These are phyloP conservation scores for Lasiosphaeris hirsuta DNA, from an alignment of 495 filamentous ascomycete genomes.

Conservation along the genomic window DNA sequence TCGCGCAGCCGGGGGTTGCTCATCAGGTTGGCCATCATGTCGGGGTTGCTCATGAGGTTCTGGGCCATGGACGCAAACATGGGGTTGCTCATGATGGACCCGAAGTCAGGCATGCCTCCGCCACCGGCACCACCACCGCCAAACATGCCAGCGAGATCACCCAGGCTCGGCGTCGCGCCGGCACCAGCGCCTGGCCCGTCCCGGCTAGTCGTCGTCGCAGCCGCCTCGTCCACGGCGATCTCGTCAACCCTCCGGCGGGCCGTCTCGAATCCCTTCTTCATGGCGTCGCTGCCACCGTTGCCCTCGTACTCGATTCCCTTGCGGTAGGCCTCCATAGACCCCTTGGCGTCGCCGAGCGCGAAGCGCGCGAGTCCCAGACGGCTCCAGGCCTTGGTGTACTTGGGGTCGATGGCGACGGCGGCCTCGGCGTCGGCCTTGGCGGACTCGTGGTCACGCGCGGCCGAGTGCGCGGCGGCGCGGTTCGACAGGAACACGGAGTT, in stretches of 20 bases:
- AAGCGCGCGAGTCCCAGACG: constrained; percentile 86
- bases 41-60: constrained; percentile 93
- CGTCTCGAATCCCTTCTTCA: constrained; percentile 94
- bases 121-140: constrained; percentile 53
- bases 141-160: constrained; percentile 68
- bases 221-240: constrained; percentile 49
- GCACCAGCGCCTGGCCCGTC: constrained; percentile 37
- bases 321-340: constrained; percentile 89
- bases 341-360: constrained; percentile 83
- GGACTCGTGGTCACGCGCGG: constrained; percentile 71
- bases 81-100: constrained; percentile 88
- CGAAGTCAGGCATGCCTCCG: constrained; percentile 80
- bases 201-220: constrained; percentile 32
- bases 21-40: constrained; percentile 86
- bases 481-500: constrained; percentile 98
- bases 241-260: constrained; percentile 81
- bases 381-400: constrained; percentile 95
- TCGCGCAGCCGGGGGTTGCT: constrained; percentile 83
- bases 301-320: constrained; percentile 93
- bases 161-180: constrained; percentile 41
- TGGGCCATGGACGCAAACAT: constrained; percentile 97
- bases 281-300: constrained; percentile 78
- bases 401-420: constrained; percentile 79
- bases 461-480: constrained; percentile 87
- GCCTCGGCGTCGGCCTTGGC: constrained; percentile 85